These are phyloP conservation scores for Rhamnella rubrinervis DNA, from an alignment of 331 rosid species.

Conservation along the genomic window DNA sequence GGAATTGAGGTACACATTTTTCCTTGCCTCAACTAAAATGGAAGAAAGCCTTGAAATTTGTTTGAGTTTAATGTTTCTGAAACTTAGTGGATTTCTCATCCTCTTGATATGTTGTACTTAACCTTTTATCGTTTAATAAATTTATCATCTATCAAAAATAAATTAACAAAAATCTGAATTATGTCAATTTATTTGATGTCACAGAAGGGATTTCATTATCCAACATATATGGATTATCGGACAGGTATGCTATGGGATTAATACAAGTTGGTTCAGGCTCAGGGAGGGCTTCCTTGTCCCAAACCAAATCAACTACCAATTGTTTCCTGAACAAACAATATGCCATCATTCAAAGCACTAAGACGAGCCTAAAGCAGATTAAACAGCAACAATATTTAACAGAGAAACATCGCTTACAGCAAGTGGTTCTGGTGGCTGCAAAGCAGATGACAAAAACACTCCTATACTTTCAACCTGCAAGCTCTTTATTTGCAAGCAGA, in stretches of 20 bases:
- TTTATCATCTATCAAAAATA: too few relatives aligned
- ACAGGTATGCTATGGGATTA: too few relatives aligned
- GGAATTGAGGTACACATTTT: too few relatives aligned
- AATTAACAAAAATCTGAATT: too few relatives aligned
- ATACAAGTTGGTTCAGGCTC: not conserved
- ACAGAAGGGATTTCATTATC: not conserved
- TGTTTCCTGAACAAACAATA: not conserved
- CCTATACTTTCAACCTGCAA: constrained; percentile 94
- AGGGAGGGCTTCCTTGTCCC: not conserved
- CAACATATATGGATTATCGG: not conserved
- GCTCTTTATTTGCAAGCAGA: constrained; percentile 97
- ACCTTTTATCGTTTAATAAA: too few relatives aligned
- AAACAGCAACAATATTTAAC: not conserved
- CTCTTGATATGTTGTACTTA: too few relatives aligned
- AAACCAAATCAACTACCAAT: not conserved
- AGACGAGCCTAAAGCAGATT: not conserved
- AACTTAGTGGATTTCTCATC: too few relatives aligned
- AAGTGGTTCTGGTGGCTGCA: constrained; percentile 84
- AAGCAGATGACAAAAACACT: constrained; percentile 86
- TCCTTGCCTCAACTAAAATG: too few relatives aligned
- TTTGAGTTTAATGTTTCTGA: too few relatives aligned
- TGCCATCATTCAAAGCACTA: not conserved
- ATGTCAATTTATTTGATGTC: too few relatives aligned
- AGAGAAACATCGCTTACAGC: constrained; percentile 53
- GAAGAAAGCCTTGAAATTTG: too few relatives aligned